Evolutionary conservation across 2,329 filamentous ascomycete genomes (phyloP).

Genomic region (Trichoderma pleuroti): DNA sequence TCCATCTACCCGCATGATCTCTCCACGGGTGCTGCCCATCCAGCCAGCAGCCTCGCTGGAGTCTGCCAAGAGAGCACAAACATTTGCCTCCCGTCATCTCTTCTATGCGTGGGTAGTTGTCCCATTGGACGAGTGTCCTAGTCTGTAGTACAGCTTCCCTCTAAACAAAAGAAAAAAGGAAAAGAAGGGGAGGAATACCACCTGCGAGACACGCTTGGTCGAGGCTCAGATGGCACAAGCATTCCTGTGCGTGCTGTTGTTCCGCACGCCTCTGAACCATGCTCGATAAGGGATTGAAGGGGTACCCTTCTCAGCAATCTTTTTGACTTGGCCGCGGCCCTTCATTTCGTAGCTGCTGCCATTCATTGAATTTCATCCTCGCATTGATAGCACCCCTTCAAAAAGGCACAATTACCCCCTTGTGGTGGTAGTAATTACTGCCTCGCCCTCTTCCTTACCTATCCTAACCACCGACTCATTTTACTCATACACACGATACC

Average conservation of each 20-base stretch:
- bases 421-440: neutral
- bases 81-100: neutral
- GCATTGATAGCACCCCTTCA: neutral
- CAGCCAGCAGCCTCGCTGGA: neutral
- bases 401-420: neutral
- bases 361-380: neutral
- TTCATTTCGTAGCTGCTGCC: neutral
- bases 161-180: neutral
- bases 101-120: neutral
- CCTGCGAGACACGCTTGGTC: neutral
- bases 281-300: conserved; percentile 10
- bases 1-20: neutral
- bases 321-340: neutral
- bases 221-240: conserved; percentile 16
- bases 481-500: neutral
- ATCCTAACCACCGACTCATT: neutral
- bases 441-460: neutral
- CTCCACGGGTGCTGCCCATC: neutral
- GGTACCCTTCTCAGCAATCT: neutral
- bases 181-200: neutral
- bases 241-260: conserved; percentile 14
- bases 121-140: conserved; percentile 9
- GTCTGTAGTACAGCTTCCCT: neutral
- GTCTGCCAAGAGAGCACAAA: neutral
- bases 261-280: neutral